A percentile compares a stretch with the other conserved stretches of the same genome.
Evolutionary conservation across 1,284 basidiomycete genomes (phyloP).

Genomic region (Psilocybe mexicana): DNA sequence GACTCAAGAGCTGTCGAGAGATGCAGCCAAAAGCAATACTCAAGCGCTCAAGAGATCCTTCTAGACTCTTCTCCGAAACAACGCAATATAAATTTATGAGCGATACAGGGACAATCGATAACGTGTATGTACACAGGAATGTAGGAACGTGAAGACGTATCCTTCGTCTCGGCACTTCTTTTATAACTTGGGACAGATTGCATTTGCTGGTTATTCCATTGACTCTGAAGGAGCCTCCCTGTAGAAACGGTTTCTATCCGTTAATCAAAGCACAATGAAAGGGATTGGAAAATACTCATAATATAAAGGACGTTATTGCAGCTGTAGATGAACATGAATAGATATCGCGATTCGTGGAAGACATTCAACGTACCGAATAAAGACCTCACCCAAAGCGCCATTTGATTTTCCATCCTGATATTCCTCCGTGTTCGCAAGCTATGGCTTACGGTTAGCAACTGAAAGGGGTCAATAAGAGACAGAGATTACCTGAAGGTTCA

Average conservation of each 20-base stretch:
- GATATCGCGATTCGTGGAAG: slow-evolving; percentile 8
- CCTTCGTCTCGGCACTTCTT: not conserved
- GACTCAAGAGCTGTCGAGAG: not conserved
- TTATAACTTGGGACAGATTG: not conserved
- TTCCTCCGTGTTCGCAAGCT: slow-evolving; percentile 99
- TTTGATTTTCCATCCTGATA: slow-evolving; percentile 96
- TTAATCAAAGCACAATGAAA: slow-evolving; percentile 20
- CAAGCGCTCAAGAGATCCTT: not conserved
- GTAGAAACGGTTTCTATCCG: slow-evolving; percentile 41
- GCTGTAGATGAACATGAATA: slow-evolving; percentile 24
- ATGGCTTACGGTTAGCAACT: slow-evolving; percentile 1
- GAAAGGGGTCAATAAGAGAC: not conserved
- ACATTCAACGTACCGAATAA: slow-evolving; percentile 76
- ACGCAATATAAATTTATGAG: not conserved
- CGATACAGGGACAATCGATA: not conserved
- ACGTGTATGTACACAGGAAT: not conserved
- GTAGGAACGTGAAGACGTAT: not conserved
- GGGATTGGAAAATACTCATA: slow-evolving; percentile 55
- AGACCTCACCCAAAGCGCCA: slow-evolving; percentile 96
- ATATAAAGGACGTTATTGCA: slow-evolving; percentile 93
- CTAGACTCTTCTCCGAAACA: not conserved
- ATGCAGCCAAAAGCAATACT: not conserved
- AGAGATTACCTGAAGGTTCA: slow-evolving; percentile 91
- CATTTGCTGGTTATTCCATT: slow-evolving; percentile 11
- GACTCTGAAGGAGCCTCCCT: slow-evolving; percentile 65